Conservation (phyloP, 768 basidiomycete species). For the Albatrellus ellisii region DNA sequence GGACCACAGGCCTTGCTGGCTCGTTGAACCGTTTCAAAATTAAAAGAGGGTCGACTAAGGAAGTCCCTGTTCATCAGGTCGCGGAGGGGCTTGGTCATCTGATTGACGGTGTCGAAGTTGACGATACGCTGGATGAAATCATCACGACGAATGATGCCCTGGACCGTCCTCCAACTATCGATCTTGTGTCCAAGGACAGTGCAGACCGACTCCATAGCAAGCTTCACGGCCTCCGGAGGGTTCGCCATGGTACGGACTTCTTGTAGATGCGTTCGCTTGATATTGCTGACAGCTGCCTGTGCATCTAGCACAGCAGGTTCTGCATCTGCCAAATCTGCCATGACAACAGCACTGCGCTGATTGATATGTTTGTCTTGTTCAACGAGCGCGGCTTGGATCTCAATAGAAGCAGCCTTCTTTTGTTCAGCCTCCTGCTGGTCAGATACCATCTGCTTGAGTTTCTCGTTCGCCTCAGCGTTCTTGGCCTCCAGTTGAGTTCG, state of each 20-base stretch:
- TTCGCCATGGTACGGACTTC: conserved; percentile 98
- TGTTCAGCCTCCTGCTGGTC: conserved; percentile 99
- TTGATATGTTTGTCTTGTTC: conserved; percentile 86
- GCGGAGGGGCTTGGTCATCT: conserved; percentile 83
- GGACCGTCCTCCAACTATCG: conserved; percentile 93
- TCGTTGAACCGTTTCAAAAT: conserved; percentile 89
- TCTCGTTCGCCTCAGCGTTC: conserved; percentile 91
- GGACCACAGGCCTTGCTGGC: conserved; percentile 97
- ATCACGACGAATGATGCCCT: conserved; percentile 89
- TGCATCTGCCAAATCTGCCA: conserved; percentile 92
- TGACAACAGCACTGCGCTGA: conserved; percentile 78
- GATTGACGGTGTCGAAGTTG: conserved; percentile 82
- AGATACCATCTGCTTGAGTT: conserved; percentile 93
- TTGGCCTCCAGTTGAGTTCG: conserved; percentile 87
- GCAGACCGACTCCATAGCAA: conserved; percentile 98
- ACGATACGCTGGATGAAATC: conserved; percentile 95
- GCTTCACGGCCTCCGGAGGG: conserved; percentile 93
- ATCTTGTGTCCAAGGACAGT: conserved; percentile 93
- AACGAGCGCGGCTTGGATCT: conserved; percentile 88
- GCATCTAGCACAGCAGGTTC: conserved; percentile 96
- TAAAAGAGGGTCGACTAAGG: conserved; percentile 81
- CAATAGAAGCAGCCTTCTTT: conserved; percentile 92
- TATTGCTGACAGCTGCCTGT: conserved; percentile 91
- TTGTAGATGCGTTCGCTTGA: conserved; percentile 89
- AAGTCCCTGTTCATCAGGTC: conserved; percentile 91